Evolutionary conservation across 768 basidiomycete species (phyloP), one percentile per base, ranked within the genome.

Genomic region (Amanita pallidorosea): DNA sequence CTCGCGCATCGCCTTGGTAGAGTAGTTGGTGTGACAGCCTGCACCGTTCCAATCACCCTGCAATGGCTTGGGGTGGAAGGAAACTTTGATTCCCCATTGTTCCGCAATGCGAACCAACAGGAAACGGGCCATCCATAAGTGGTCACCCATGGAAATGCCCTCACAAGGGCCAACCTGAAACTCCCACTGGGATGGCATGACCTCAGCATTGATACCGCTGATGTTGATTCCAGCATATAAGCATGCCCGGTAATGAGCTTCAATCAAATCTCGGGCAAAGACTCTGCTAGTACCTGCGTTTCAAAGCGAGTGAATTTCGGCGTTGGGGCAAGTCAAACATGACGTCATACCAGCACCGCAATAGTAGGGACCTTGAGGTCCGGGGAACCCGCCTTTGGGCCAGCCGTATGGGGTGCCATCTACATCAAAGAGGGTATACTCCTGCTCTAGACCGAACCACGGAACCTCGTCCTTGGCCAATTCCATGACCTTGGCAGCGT

Each of bases 101-200:
- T 98, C 96, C 57, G 95, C 93, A 58, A 96, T 85, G 58, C 96
- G 88, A 64, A 91, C 67, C 60, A 98, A 84, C 59, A 99, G 86
- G 76, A 86, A 99, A 58, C 96, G 89, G 34, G 96, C 91, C 81
- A 98, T 92, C 92, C 93, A 96, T 60, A 99, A 84, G 71, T 99
- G 95, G 68, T 99, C 96, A 59, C 96, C 96, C 92, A 98, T 95
- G 53, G 85, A 76, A 67, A 98, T 97, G 49, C 96, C 96, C 66
- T 89, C 87, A 61, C 95, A 98, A 27, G 96, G 96, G 48, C 96
- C 95, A 59, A 99, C 92, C 70, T 99, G 96, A 87, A 95, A 99
- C 73, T 99, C 96, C 96, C 96, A 99, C 68, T 99, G 96, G 51
- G 94, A 84, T 13, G 96, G 95, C 95, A 98, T 98, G 55, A 98